A percentile compares a stretch with the other conserved stretches of the same genome.
These are phyloP conservation scores for Capsaspora owczarzaki DNA, from an alignment of 78 protist genomes.

Conservation along the genomic window DNA sequence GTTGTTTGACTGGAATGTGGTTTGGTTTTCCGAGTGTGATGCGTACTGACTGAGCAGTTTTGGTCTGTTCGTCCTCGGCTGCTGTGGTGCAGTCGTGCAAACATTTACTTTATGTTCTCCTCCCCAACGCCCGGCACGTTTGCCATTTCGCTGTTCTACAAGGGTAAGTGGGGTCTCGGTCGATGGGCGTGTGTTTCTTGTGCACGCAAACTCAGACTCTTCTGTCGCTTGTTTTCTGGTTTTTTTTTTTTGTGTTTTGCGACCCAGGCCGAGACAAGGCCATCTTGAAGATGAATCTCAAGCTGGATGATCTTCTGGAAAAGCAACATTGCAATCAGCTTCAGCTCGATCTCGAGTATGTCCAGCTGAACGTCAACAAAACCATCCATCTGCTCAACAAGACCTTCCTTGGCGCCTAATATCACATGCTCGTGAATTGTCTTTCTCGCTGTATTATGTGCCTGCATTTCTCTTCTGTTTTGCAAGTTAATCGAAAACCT, in stretches of 20 bases:
- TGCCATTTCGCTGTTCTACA: conserved; percentile 38
- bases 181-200: neutral
- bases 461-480: too few species aligned
- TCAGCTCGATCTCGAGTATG: conserved; percentile 46
- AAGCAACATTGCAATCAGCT: conserved; percentile 40
- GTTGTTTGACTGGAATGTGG: neutral
- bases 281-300: conserved; percentile 34
- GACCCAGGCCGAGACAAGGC: conserved; percentile 22
- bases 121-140: conserved; percentile 42
- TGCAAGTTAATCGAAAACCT: too few species aligned
- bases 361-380: conserved; percentile 50
- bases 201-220: neutral
- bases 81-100: conserved; percentile 18
- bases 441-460: too few species aligned
- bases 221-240: too few species aligned
- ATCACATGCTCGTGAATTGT: neutral
- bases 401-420: neutral
- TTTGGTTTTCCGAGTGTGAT: neutral
- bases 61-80: neutral
- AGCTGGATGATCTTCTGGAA: conserved; percentile 55
- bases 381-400: conserved; percentile 51
- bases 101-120: conserved; percentile 35
- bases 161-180: neutral
- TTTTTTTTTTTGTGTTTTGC: neutral
- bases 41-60: neutral